Evolutionary conservation across 306 rosid species (phyloP).

Genomic region (Hippophae tibetana): DNA sequence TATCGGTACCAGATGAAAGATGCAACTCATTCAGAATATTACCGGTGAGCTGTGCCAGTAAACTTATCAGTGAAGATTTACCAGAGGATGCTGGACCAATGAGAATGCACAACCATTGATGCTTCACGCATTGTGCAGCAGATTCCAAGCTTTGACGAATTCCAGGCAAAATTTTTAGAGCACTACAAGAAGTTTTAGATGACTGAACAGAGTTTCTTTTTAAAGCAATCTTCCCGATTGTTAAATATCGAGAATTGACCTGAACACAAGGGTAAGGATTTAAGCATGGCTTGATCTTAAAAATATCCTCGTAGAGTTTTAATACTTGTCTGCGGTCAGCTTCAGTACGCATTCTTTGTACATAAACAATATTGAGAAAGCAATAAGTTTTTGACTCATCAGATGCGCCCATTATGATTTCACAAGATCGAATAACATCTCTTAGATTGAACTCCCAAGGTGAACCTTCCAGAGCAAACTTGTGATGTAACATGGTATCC

Average conservation of each 20-base stretch:
- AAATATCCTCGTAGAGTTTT: constrained; percentile 52
- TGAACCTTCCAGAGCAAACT: constrained; percentile 76
- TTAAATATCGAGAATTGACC: constrained; percentile 31
- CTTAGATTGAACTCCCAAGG: constrained; percentile 99
- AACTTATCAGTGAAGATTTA: constrained; percentile 73
- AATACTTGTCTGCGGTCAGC: constrained; percentile 72
- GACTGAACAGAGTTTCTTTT: constrained; percentile 43
- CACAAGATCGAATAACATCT: constrained; percentile 84
- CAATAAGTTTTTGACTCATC: constrained; percentile 33
- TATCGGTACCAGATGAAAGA: constrained; percentile 90
- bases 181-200: constrained; percentile 26
- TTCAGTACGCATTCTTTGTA: constrained; percentile 88
- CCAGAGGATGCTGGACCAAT: constrained; percentile 82
- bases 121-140: constrained; percentile 63
- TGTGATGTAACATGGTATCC: constrained; percentile 55
- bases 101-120: constrained; percentile 86
- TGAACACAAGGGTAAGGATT: constrained; percentile 75
- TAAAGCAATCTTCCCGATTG: constrained; percentile 57
- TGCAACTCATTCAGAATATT: constrained; percentile 70
- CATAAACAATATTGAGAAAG: constrained; percentile 66
- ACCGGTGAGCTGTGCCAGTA: constrained; percentile 80
- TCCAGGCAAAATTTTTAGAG: constrained; percentile 56
- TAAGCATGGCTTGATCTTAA: constrained; percentile 43
- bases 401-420: constrained; percentile 60
- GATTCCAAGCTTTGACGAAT: constrained; percentile 78